Conservation (phyloP, 2,329 filamentous ascomycete genomes). For the Aspergillus uvarum region DNA sequence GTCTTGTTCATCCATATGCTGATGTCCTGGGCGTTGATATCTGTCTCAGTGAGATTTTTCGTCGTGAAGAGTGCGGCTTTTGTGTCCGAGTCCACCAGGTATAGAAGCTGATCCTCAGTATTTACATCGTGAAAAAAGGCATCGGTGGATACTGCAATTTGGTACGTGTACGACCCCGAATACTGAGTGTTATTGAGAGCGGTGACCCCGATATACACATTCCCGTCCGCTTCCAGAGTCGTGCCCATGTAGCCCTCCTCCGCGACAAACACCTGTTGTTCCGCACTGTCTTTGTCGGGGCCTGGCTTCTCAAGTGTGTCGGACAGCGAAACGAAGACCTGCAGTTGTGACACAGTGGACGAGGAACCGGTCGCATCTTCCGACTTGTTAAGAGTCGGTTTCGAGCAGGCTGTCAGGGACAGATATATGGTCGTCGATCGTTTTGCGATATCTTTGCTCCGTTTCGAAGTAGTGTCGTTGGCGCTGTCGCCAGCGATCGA, state of each 20-base stretch:
- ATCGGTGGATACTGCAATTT: conserved; percentile 81
- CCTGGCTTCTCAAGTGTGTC: conserved; percentile 65
- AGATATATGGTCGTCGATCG: conserved; percentile 65
- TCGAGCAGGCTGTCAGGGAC: conserved; percentile 80
- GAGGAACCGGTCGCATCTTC: conserved; percentile 36
- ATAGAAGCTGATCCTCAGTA: conserved; percentile 57
- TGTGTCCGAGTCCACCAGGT: conserved; percentile 82
- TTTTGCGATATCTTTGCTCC: conserved; percentile 24
- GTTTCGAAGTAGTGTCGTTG: conserved; percentile 34
- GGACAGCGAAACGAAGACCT: conserved; percentile 72
- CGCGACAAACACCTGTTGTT: conserved; percentile 52
- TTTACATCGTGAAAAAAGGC: conserved; percentile 67
- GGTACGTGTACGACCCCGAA: conserved; percentile 70
- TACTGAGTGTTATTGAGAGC: conserved; percentile 67
- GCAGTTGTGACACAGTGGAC: conserved; percentile 66
- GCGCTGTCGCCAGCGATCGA: conserved; percentile 51
- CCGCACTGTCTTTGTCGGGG: conserved; percentile 50
- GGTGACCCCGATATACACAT: conserved; percentile 74
- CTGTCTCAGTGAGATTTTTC: conserved; percentile 59
- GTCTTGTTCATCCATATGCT: conserved; percentile 58
- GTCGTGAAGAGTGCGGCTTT: conserved; percentile 77
- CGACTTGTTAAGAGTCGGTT: conserved; percentile 61
- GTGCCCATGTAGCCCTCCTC: conserved; percentile 69
- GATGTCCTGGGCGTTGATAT: conserved; percentile 50
- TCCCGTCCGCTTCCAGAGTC: conserved; percentile 59